Percentiles rank a stretch among this genome's conserved stretches.
Conservation (phyloP, 768 basidiomycete species). For the Leccinum subgranulosum region DNA sequence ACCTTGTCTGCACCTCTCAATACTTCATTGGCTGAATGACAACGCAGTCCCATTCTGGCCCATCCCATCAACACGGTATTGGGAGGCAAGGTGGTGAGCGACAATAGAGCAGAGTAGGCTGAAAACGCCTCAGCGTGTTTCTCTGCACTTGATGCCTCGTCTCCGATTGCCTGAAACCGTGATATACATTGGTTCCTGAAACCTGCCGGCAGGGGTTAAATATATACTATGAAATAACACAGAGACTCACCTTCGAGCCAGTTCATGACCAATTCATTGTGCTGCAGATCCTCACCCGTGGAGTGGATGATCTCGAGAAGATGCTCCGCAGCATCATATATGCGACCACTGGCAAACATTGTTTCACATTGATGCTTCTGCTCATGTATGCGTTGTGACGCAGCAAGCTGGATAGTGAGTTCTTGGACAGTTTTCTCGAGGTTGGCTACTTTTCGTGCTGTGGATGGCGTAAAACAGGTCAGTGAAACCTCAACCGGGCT, state of each 20-base stretch:
- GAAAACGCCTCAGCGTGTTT: not conserved
- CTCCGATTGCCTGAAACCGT: not conserved
- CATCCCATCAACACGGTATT: not conserved
- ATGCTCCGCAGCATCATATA: not conserved
- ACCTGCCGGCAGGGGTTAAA: not conserved
- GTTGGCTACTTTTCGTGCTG: not conserved
- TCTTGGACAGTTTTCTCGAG: not conserved
- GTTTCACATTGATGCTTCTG: not conserved
- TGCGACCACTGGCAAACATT: not conserved
- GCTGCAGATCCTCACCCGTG: not conserved
- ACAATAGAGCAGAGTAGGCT: not conserved
- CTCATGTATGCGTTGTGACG: not conserved
- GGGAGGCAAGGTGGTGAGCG: not conserved
- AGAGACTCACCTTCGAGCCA: not conserved
- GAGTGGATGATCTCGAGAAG: not conserved
- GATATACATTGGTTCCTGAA: not conserved
- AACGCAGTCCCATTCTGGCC: not conserved
- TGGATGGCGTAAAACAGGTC: not conserved
- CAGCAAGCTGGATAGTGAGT: not conserved
- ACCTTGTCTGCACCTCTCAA: not conserved
- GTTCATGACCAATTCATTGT: not conserved
- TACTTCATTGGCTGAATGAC: not conserved
- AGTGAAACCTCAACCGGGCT: not conserved
- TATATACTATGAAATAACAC: not conserved
- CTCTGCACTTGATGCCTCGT: not conserved